Evolutionary conservation across 1,284 basidiomycete species (phyloP), one percentile per base, ranked within the genome.

Genomic region (Phellinidium pouzarii): DNA sequence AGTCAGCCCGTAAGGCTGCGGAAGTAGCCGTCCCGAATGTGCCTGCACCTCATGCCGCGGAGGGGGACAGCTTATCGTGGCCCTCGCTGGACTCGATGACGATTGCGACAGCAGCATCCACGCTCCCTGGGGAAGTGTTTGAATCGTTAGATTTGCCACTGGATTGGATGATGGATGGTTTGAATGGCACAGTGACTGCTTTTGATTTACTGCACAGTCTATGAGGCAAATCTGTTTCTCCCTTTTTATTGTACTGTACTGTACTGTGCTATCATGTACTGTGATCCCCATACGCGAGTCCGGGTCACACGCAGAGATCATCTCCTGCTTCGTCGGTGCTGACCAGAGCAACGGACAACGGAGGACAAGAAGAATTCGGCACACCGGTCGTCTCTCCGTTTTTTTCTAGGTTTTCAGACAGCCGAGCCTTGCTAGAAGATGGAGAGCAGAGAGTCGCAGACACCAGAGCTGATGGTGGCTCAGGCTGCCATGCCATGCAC

Each of bases 171-270:
- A 14, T n/a, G 20, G 44, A 46, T 11, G 34, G 27, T 34, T 22
- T 46, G 12, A 31, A 46, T 14, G 34, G 44, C n/a, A 17, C 37
- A 40, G 37, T 40, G n/a, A 40, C 37, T 8, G 37, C 37, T 7
- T 46, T 46, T 20, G 44, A 46, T 23, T 34, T 46, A 22, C 27
- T 46, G 20, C 44, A 34, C n/a, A 36, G 29, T 19, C 17, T 46
- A 29, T 40, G 37, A 40, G 12, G 29, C 12, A 12, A 31, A n/a
- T n/a, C n/a, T n/a, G n/a, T n/a, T n/a, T n/a, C n/a, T n/a, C n/a
- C n/a, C n/a, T n/a, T n/a, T n/a, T n/a, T n/a, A n/a, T n/a, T n/a
- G n/a, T n/a, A n/a, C n/a, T n/a, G n/a, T n/a, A n/a, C n/a, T n/a
- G n/a, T n/a, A n/a, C n/a, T n/a, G n/a, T 14, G 31, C 31, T 34